These are phyloP conservation scores for Stephania yunnanensis DNA, from an alignment of 164 flowering plant species.

Conservation along the genomic window DNA sequence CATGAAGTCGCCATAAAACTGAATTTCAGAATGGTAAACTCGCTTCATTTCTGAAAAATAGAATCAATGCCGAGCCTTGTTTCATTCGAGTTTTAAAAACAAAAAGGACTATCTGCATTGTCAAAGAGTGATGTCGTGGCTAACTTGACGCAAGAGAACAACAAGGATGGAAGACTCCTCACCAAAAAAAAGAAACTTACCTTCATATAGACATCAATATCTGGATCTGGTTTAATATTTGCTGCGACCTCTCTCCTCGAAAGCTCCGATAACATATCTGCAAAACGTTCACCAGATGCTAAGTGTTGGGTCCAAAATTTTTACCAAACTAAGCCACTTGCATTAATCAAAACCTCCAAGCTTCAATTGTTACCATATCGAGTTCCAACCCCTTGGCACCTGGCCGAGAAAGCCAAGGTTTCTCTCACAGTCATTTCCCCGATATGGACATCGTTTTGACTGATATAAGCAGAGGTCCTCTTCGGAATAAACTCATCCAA, in stretches of 20 bases:
- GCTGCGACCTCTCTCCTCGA: constrained; percentile 66
- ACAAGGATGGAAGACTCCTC: neutral
- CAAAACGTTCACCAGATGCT: neutral
- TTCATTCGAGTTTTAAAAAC: neutral
- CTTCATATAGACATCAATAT: constrained; percentile 74
- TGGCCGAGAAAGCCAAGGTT: constrained; percentile 51
- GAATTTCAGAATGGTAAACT: too few species aligned
- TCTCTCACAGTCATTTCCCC: constrained; percentile 63
- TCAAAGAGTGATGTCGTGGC: neutral
- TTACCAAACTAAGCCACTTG: too few species aligned
- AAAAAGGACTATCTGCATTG: neutral
- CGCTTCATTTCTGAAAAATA: too few species aligned
- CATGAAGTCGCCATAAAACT: too few species aligned
- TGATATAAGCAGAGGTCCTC: constrained; percentile 56
- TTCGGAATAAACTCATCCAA: constrained; percentile 68
- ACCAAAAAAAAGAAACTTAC: constrained; percentile 18
- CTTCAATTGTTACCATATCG: constrained; percentile 31
- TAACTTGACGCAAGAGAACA: neutral
- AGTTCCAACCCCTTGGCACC: constrained; percentile 62
- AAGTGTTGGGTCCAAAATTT: neutral
- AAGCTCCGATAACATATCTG: constrained; percentile 64
- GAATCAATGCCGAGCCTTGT: too few species aligned
- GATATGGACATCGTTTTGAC: constrained; percentile 55
- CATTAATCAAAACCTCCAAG: too few species aligned
- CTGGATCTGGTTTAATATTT: constrained; percentile 60